phyloP scores from a whole-genome alignment of 495 filamentous ascomycete species.

The Penicillium herquei region DNA sequence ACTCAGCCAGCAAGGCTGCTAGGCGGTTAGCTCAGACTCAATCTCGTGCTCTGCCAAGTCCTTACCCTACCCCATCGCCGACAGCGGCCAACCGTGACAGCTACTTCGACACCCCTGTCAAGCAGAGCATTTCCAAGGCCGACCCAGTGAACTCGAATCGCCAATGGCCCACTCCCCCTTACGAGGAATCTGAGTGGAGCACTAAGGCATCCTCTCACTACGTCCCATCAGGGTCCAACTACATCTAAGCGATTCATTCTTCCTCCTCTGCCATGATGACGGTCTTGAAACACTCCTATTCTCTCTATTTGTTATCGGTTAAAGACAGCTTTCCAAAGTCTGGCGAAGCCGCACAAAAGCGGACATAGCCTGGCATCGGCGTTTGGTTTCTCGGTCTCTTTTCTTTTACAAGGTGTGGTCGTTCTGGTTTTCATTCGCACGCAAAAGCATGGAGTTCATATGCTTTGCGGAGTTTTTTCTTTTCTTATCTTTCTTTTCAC shows the following conservation, averaged over 20 bases:
- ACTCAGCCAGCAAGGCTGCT: slow-evolving; percentile 57
- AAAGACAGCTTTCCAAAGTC: slow-evolving; percentile 18
- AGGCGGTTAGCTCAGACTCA: slow-evolving; percentile 50
- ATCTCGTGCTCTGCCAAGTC: slow-evolving; percentile 56
- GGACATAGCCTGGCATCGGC: slow-evolving; percentile 34
- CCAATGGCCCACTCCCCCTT: slow-evolving; percentile 96
- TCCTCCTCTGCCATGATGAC: not conserved
- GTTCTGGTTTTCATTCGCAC: slow-evolving; percentile 20
- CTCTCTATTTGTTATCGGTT: slow-evolving; percentile 12
- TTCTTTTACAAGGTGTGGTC: slow-evolving; percentile 25
- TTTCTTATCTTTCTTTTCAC: slow-evolving; percentile 17
- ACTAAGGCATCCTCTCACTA: slow-evolving; percentile 68
- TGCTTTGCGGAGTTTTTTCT: slow-evolving; percentile 16
- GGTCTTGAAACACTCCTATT: slow-evolving; percentile 15
- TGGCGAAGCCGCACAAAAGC: slow-evolving; percentile 27
- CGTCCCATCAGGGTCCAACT: slow-evolving; percentile 61
- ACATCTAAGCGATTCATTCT: slow-evolving; percentile 32
- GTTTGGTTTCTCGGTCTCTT: slow-evolving; percentile 38
- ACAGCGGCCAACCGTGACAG: slow-evolving; percentile 77
- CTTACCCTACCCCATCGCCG: slow-evolving; percentile 89
- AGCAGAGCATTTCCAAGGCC: slow-evolving; percentile 62
- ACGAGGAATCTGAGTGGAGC: slow-evolving; percentile 86
- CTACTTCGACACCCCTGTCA: slow-evolving; percentile 61
- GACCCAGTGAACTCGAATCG: slow-evolving; percentile 54
- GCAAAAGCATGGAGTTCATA: slow-evolving; percentile 9